phyloP scores from a whole-genome alignment of 208 protist genomes.

The Trypanosoma avium region DNA sequence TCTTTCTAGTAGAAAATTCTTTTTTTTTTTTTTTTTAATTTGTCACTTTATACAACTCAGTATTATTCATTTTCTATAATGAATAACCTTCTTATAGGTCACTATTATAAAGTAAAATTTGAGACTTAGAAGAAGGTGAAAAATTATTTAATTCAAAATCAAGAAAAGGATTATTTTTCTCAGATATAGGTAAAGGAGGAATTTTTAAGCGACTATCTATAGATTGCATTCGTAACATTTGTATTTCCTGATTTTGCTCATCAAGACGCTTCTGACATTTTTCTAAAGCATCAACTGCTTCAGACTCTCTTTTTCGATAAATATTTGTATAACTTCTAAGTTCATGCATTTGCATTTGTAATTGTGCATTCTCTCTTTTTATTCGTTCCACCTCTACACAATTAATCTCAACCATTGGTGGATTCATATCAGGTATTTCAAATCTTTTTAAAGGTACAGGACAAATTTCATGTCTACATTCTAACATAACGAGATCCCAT shows the following conservation, averaged over 20 bases:
- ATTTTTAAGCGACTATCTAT: background rate
- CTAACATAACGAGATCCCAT: background rate
- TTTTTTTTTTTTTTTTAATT: background rate
- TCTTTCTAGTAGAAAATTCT: background rate
- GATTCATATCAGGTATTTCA: background rate
- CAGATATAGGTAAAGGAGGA: background rate
- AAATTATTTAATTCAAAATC: background rate
- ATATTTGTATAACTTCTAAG: background rate
- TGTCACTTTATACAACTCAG: background rate
- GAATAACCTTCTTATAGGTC: too few relatives aligned
- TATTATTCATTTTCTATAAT: too few relatives aligned
- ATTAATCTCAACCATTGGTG: background rate
- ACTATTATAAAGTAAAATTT: slow-evolving; percentile 14
- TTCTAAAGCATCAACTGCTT: background rate
- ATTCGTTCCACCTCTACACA: background rate
- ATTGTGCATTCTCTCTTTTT: background rate
- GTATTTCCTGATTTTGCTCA: background rate
- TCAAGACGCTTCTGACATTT: background rate
- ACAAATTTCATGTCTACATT: background rate
- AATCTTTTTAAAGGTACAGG: background rate
- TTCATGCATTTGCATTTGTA: slow-evolving; percentile 5
- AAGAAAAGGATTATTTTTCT: background rate
- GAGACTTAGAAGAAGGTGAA: background rate
- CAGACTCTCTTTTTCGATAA: background rate
- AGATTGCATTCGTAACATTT: background rate